Base-by-base conservation (phyloP, 2,329 filamentous ascomycete species). In the Escovopsis sp. region DNA sequence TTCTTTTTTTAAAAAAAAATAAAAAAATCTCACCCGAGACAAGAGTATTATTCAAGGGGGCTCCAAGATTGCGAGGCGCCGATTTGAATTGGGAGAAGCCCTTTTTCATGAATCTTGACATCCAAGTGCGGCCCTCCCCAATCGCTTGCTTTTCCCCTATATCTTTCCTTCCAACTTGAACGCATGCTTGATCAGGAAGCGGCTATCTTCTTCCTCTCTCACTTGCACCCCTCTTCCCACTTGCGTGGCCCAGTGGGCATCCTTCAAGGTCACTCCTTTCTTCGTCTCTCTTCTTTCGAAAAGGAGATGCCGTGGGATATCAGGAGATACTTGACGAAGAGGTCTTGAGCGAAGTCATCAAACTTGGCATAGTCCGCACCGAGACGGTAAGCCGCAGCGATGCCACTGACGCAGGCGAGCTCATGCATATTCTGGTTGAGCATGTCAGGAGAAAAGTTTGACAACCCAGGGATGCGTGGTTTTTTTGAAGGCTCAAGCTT, bases 321-420 rank as follows among this genome's bases (percentile, higher is more conserved):
- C 3, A 63, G 39, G 4, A 66, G 43, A 41, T 65, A 66, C 39
- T 66, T 66, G 34, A 54, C 51, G 35, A 66, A 65, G 40, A 66
- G 60, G 30, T 63, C 55, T 39, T 63, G 56, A 0, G 61, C 62
- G 42, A 66, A 53, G 56, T 66, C 60, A 46, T 79, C 72, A 12
- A 79, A 62, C 40, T 68, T 69, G 2, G 62, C 60, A 45, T 83
- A 83, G 2, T 64, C 59, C 0, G 77, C 79, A 1, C 79, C 79
- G 0, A 83, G 58, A 32, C 72, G 68, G 36, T 79, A 79, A 0
- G 78, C 79, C 2, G 78, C 79, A 4, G 76, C 73, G 33, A 83
- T 79, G 0, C 79, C 78, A 37, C 69, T 74, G 34, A 84, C 75
- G 38, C 76, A 75, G 2, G 79, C 79, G 9, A 80, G 63, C 47